Evolutionary conservation across 176 grass and related monocot genomes (phyloP).

Genomic region (maize (Zea mays)): Zm-B73-REFERENCE-NAM-5.0 NC_050098.1:179498501-179499000

Average conservation of each 20-base stretch:
- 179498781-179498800: slow-evolving; percentile 99
- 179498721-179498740: slow-evolving; percentile 74
- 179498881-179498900: slow-evolving; percentile 61
- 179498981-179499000: slow-evolving; percentile 73
- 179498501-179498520: slow-evolving; percentile 87
- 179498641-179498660: slow-evolving; percentile 5
- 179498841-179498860: not conserved
- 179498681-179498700: slow-evolving; percentile 16
- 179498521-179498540: slow-evolving; percentile 87
- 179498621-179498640: slow-evolving; percentile 17
- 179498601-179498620: slow-evolving; percentile 60
- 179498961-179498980: slow-evolving; percentile 89
- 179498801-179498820: slow-evolving; percentile 99
- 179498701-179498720: slow-evolving; percentile 46
- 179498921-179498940: slow-evolving; percentile 99
- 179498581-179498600: slow-evolving; percentile 87
- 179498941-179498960: slow-evolving; percentile 92
- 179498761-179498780: slow-evolving; percentile 96
- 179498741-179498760: slow-evolving; percentile 67
- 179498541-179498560: slow-evolving; percentile 82
- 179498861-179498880: slow-evolving; percentile 15
- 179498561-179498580: slow-evolving; percentile 98
- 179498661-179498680: not conserved
- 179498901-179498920: slow-evolving; percentile 93
- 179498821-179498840: slow-evolving; percentile 41